Percentiles rank a stretch among this genome's conserved stretches.
Evolutionary conservation across 306 rosid genomes (phyloP).

Genomic region (Trifolium pratense): DNA sequence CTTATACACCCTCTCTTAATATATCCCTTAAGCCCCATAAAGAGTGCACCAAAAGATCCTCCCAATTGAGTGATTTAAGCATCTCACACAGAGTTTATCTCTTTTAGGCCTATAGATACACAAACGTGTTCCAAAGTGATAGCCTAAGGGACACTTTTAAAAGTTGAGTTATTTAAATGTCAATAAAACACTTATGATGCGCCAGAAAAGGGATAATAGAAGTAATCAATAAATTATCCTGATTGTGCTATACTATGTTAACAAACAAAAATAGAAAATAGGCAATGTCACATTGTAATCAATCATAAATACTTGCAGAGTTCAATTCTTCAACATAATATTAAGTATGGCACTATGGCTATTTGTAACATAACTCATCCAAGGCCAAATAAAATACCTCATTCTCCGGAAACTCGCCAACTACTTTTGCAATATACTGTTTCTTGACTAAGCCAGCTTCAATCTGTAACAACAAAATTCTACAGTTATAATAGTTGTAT

Average conservation of each 20-base stretch:
- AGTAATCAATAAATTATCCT: slow-evolving; percentile 11
- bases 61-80: slow-evolving; percentile 3
- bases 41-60: slow-evolving; percentile 4
- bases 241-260: slow-evolving; percentile 10
- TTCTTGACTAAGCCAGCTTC: slow-evolving; percentile 80
- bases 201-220: slow-evolving; percentile 5
- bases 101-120: not conserved
- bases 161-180: slow-evolving; percentile 2
- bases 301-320: slow-evolving; percentile 11
- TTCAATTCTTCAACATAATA: slow-evolving; percentile 29
- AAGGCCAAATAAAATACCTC: slow-evolving; percentile 62
- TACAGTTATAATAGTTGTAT: slow-evolving; percentile 12
- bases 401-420: slow-evolving; percentile 71
- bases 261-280: slow-evolving; percentile 4
- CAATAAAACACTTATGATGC: slow-evolving; percentile 1
- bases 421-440: slow-evolving; percentile 79
- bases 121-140: not conserved
- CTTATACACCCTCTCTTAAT: slow-evolving; percentile 1
- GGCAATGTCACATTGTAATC: slow-evolving; percentile 12
- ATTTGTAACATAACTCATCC: slow-evolving; percentile 33
- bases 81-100: not conserved
- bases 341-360: slow-evolving; percentile 1
- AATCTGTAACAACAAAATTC: slow-evolving; percentile 62
- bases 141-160: not conserved
- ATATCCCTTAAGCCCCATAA: slow-evolving; percentile 12